Evolutionary conservation across 331 rosid genomes (phyloP).

Genomic region (Cydonia oblonga): DNA sequence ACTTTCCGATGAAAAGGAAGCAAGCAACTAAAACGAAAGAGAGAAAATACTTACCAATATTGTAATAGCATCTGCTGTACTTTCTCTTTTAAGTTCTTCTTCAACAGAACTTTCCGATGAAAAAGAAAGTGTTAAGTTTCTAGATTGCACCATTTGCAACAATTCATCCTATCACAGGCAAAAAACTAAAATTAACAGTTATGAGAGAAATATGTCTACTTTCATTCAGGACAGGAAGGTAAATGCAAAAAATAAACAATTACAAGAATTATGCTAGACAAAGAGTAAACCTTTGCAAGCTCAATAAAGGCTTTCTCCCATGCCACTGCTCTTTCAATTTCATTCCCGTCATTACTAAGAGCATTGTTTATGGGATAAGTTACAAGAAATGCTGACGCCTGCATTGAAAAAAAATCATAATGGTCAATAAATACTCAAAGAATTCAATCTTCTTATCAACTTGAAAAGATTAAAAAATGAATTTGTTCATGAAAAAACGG

Average conservation of each 20-base stretch:
- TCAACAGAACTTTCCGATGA: constrained; percentile 97
- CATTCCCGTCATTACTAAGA: constrained; percentile 50
- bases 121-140: constrained; percentile 80
- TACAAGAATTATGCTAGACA: neutral
- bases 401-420: constrained; percentile 30
- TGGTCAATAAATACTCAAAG: neutral
- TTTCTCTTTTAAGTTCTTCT: constrained; percentile 94
- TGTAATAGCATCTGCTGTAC: constrained; percentile 90
- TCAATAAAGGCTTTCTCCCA: constrained; percentile 95
- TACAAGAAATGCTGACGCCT: constrained; percentile 84
- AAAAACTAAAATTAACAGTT: neutral
- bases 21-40: constrained; percentile 5
- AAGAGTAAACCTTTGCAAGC: constrained; percentile 68
- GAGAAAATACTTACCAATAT: constrained; percentile 50
- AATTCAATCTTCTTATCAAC: constrained; percentile 12
- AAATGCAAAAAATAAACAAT: neutral
- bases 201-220: neutral
- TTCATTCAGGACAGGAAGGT: constrained; percentile 2
- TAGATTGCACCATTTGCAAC: constrained; percentile 62
- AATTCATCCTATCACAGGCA: constrained; percentile 59
- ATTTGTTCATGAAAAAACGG: neutral
- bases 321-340: constrained; percentile 60
- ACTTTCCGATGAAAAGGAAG: constrained; percentile 95
- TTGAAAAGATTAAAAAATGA: constrained; percentile 6
- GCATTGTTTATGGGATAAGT: constrained; percentile 94